Base-by-base conservation (phyloP, 2,329 filamentous ascomycete species). In the Cordyceps javanica region DNA sequence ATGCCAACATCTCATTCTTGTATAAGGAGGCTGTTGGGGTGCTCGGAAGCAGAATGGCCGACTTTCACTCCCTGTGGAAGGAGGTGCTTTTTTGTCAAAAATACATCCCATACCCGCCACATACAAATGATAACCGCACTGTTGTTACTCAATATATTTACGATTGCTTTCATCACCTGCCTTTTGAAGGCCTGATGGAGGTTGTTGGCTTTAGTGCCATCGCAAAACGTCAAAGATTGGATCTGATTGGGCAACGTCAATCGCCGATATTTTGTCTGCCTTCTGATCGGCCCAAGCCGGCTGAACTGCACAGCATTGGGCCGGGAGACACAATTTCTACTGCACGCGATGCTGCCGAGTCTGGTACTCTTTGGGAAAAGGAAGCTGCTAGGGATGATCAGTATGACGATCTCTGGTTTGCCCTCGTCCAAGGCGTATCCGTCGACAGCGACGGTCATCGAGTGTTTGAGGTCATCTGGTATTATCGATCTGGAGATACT, bases 401-500 rank as follows among this genome's bases (percentile, higher is more conserved):
- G 2, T 70, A 77, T 11, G 73, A 79, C 19, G 69, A 78, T n/a
- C 72, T 81, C 1, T 92, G 89, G 87, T 87, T 88, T 65, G 87
- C 83, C 0, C 83, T 88, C 28, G 85, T 94, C 0, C 87, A 90
- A 58, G 71, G 70, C 2, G 71, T 87, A 0, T 72, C 78, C 9
- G 54, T 68, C 1, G 65, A 66, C 2, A 62, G 67, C 4, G 63
- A 67, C 11, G 75, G 76, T 0, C 62, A 60, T 16, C 70, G 68
- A 0, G 72, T 73, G 1, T 82, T 91, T 11, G 79, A 86, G 56
- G 81, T 91, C 0, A 77, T 88, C 1, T 94, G 89, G 89, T 74
- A 94, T 0, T 93, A 92, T 62, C 77, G 81, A 2, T 81, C 89
- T 0, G 74, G 77, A 0, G 86, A 94, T 55, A 94, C 90, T 0